Base-by-base conservation (phyloP, 306 rosid species). In the Rubus parviflorus region DNA sequence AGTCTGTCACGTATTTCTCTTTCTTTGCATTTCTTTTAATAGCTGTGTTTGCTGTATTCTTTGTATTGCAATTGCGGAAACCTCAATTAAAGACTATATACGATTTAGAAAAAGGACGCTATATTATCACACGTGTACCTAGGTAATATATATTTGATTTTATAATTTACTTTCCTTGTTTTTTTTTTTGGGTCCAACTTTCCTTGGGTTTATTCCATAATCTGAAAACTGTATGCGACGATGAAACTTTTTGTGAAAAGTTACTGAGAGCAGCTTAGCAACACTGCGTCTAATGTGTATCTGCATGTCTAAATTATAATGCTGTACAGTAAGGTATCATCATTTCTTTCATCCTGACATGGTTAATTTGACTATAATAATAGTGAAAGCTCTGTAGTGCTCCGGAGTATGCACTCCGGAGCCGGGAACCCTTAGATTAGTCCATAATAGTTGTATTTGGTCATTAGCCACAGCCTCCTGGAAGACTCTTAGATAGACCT, bases 71-170 rank as follows among this genome's bases (percentile, higher is more conserved):
- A 73, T 87, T 80, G 47, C 80, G 83, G 80, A 85, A 82, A 81
- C 90, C 90, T 45, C 83, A 80, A 35, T 40, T 87, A 68, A 84
- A 87, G 82, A 87, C 90, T 25, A 75, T 87, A n/a, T 87, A 87
- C 79, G 90, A 87, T 83, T 83, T 87, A 37, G 88, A 87, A 83
- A 87, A 87, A 62, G 90, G 90, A 76, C 88, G n/a, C 52, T 87
- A 87, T 81, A 87, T 87, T 48, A 84, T 87, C 69, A 84, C 88
- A 3, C 85, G 81, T 45, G 58, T 87, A 7, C 86, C 84, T 61
- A 73, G 83, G 82, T 86, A 83, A 75, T 65, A 10, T 68, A 42
- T 12, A n/a, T 68, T 68, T n/a, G 11, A 20, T 20, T 43, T 1
- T 20, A 43, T 67, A 2, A 2, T 67, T 42, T 19, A 1, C 52